Base-by-base conservation (phyloP, 345 rosid genomes). In the Trapa incisa region DNA sequence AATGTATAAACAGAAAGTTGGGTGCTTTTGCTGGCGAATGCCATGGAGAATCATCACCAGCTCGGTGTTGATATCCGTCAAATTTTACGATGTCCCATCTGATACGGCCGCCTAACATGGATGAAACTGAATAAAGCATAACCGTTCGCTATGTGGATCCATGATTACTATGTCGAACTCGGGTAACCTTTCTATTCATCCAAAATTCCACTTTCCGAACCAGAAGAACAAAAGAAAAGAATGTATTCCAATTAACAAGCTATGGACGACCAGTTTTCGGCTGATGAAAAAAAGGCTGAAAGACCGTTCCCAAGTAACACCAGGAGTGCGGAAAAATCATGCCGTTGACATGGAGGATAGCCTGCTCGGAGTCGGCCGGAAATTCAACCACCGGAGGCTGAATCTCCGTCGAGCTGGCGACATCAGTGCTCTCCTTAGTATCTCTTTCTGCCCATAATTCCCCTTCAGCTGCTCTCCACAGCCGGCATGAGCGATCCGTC, bases 301-400 rank as follows among this genome's bases (percentile, higher is more conserved):
- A 7, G 48, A 45, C 48, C 48, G 13, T 45, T 7, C 48, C 8
- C 48, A 7, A 45, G 1, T 45, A 45, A 45, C 48, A 45, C 11
- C 56, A 50, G 17, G 17, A 15, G 4, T 11, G 53, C 5, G 1
- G 56, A 17, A 16, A 22, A 15, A 10, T 35, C 16, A 84, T 65
- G 76, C 74, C 50, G 53, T 72, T 17, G 84, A 81, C 85, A 84
- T 78, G 61, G 72, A 73, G 69, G 82, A 76, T 3, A 84, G 84
- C 52, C 88, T 33, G 61, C 82, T 84, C 13, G 85, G 85, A 33
- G 84, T 78, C 47, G 85, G 81, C 68, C 68, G 74, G 76, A 81
- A 84, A 47, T 76, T 81, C 77, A 42, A 75, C 86, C 88, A 71
- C 73, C 82, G 65, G 64, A 81, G 76, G 65, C 73, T 76, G 79